These are phyloP conservation scores for Ogataea nakhonphanomensis DNA, from an alignment of 805 yeast species.

Conservation along the genomic window DNA sequence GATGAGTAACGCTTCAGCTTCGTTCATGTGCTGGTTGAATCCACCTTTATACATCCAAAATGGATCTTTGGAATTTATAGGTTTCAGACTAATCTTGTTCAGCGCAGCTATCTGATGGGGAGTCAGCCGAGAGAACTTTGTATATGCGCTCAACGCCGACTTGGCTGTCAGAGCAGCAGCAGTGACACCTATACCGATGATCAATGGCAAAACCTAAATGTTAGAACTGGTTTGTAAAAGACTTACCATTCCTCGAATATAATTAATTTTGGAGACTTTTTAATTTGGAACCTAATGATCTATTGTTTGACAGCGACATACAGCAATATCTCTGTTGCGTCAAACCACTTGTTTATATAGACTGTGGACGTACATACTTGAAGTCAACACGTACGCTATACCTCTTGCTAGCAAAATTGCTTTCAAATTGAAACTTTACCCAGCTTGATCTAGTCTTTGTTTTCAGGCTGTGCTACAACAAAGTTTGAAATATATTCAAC, in stretches of 20 bases:
- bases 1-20: slow-evolving; percentile 65
- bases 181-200: slow-evolving; percentile 55
- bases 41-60: slow-evolving; percentile 54
- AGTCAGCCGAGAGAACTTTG: slow-evolving; percentile 31
- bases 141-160: slow-evolving; percentile 35
- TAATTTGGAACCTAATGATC: neutral
- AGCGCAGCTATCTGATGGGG: slow-evolving; percentile 38
- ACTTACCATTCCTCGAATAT: slow-evolving; percentile 4
- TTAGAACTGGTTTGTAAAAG: slow-evolving; percentile 9
- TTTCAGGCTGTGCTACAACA: slow-evolving; percentile 1
- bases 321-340: neutral
- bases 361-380: neutral
- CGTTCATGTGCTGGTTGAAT: slow-evolving; percentile 61
- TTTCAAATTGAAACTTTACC: too few species aligned
- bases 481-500: neutral
- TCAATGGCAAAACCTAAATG: slow-evolving; percentile 44
- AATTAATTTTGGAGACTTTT: neutral
- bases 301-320: neutral
- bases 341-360: neutral
- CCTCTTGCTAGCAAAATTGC: neutral
- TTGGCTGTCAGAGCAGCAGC: slow-evolving; percentile 46
- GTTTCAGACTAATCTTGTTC: slow-evolving; percentile 33
- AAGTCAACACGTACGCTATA: neutral
- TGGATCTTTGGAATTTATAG: slow-evolving; percentile 7
- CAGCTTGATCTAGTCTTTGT: too few species aligned